These are phyloP conservation scores for Colletotrichum cereale DNA, from an alignment of 2,329 filamentous ascomycete genomes.

Conservation along the genomic window DNA sequence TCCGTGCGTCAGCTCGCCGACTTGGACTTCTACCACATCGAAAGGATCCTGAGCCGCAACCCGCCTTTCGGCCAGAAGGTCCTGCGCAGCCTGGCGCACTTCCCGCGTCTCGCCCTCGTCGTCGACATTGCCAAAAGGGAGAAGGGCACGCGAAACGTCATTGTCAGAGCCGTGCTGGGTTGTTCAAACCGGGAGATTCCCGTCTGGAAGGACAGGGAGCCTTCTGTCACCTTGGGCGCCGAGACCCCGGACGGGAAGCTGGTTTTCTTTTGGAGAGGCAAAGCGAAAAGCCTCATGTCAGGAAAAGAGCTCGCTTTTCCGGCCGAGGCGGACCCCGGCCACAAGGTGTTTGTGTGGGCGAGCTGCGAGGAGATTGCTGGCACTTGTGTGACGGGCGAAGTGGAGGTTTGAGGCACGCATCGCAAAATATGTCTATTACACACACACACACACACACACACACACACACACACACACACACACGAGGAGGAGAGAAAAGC, in stretches of 20 bases:
- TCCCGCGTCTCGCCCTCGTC: slow-evolving; percentile 70
- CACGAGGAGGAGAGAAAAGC: no score
- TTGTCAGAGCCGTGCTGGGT: slow-evolving; percentile 75
- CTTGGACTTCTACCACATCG: slow-evolving; percentile 79
- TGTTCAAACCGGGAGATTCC: slow-evolving; percentile 76
- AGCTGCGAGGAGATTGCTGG: slow-evolving; percentile 89
- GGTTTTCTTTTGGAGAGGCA: slow-evolving; percentile 75
- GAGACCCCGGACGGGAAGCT: slow-evolving; percentile 78
- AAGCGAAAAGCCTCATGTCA: slow-evolving; percentile 73
- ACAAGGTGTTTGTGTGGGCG: slow-evolving; percentile 74
- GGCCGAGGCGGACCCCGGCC: slow-evolving; percentile 64
- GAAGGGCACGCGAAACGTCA: slow-evolving; percentile 51
- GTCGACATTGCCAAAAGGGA: slow-evolving; percentile 52
- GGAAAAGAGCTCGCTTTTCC: slow-evolving; percentile 68
- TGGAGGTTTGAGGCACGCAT: not conserved
- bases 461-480: no score
- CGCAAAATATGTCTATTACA: not conserved
- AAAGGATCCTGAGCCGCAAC: slow-evolving; percentile 81
- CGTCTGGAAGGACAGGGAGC: slow-evolving; percentile 72
- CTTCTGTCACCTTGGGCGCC: slow-evolving; percentile 80
- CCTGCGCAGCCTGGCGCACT: slow-evolving; percentile 72
- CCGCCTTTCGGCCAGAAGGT: slow-evolving; percentile 85
- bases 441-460: no score
- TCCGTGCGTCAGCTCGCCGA: slow-evolving; percentile 78
- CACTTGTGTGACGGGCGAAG: slow-evolving; percentile 54